Evolutionary conservation across 1,139 yeast species (phyloP).

Genomic region (Geotrichum europaeum): DNA sequence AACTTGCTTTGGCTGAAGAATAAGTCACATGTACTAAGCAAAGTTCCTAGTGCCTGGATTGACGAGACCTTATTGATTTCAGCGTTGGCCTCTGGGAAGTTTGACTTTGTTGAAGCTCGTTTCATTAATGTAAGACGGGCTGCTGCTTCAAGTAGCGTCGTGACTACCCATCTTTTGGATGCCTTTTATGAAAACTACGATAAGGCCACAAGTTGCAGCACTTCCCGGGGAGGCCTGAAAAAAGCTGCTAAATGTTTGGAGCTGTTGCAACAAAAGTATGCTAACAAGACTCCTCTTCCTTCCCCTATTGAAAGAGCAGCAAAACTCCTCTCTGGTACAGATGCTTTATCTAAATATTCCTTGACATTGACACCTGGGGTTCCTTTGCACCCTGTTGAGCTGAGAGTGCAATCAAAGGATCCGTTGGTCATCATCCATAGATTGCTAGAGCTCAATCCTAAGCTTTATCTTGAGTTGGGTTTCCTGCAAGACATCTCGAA

Average conservation of each 20-base stretch:
- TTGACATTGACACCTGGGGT: slow-evolving; percentile 29
- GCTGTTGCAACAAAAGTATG: slow-evolving; percentile 14
- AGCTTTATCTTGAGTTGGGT: slow-evolving; percentile 29
- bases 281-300: slow-evolving; percentile 3
- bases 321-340: slow-evolving; percentile 28
- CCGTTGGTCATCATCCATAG: slow-evolving; percentile 30
- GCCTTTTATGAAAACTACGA: slow-evolving; percentile 30
- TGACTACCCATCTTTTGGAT: slow-evolving; percentile 18
- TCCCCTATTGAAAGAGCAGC: slow-evolving; percentile 21
- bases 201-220: slow-evolving; percentile 32
- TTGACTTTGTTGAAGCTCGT: slow-evolving; percentile 22
- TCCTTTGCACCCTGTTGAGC: slow-evolving; percentile 29
- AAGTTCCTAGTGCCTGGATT: slow-evolving; percentile 20
- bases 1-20: slow-evolving; percentile 20
- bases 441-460: slow-evolving; percentile 31
- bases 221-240: slow-evolving; percentile 30
- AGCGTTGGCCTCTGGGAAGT: slow-evolving; percentile 15
- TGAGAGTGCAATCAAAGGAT: slow-evolving; percentile 17
- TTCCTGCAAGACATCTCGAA: slow-evolving; percentile 27
- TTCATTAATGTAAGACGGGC: slow-evolving; percentile 9
- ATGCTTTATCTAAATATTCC: slow-evolving; percentile 29
- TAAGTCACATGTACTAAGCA: slow-evolving; percentile 18
- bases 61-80: slow-evolving; percentile 20
- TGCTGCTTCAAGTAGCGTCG: slow-evolving; percentile 1
- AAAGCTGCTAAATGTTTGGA: slow-evolving; percentile 28